These are phyloP conservation scores for Coriolopsis trogii DNA, from an alignment of 1,284 basidiomycete genomes.

Conservation along the genomic window DNA sequence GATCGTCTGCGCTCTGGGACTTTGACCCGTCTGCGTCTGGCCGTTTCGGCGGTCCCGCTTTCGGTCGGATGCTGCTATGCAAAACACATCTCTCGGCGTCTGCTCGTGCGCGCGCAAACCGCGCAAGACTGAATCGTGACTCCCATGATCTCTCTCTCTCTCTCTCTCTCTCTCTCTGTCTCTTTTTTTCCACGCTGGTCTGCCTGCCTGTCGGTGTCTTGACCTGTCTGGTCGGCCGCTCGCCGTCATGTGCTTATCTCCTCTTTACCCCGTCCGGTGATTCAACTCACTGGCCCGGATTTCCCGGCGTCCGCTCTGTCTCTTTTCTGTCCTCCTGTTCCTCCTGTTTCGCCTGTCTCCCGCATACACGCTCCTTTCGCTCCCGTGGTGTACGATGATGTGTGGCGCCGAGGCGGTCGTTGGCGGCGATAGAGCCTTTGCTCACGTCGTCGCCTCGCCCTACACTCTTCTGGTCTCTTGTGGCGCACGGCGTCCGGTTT, in stretches of 20 bases:
- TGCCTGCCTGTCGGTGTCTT: conserved; percentile 3
- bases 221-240: background rate
- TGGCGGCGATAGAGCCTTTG: conserved; percentile 12
- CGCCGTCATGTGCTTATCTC: conserved; percentile 3
- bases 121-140: too few relatives aligned
- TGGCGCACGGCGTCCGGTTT: conserved; percentile 6
- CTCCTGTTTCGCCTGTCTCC: background rate
- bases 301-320: background rate
- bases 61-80: background rate
- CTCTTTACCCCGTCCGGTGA: conserved; percentile 11
- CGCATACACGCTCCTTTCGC: conserved; percentile 4
- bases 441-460: conserved; percentile 3
- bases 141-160: too few relatives aligned
- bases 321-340: background rate
- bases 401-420: conserved; percentile 5
- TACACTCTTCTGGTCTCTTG: conserved; percentile 4
- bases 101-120: conserved; percentile 7
- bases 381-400: conserved; percentile 8
- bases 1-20: too few relatives aligned
- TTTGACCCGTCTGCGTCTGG: background rate
- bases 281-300: conserved; percentile 21
- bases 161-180: too few relatives aligned
- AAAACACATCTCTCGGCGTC: conserved; percentile 11
- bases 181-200: background rate
- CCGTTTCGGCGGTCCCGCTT: background rate